A percentile compares a stretch with the other conserved stretches of the same genome.
Evolutionary conservation across 352 stramenopile genomes (phyloP).

Genomic region (Phytophthora sansomeana): DNA sequence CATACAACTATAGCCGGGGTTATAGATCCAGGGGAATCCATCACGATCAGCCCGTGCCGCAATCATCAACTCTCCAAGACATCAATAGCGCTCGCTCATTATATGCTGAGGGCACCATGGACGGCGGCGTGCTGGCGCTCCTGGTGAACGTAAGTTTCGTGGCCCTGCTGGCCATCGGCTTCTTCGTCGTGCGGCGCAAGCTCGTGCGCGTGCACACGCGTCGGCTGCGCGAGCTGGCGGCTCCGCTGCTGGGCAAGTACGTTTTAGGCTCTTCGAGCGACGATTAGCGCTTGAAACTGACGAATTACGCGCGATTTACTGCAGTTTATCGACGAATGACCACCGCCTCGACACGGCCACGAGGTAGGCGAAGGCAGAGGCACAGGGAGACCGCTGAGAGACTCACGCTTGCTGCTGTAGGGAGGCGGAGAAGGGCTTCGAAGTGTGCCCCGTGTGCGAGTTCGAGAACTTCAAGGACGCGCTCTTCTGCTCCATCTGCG

Average conservation of each 20-base stretch:
- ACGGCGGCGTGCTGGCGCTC: conserved; percentile 41
- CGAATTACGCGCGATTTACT: conserved; percentile 10
- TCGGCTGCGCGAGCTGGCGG: conserved; percentile 57
- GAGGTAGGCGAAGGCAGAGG: neutral
- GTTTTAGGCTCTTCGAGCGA: conserved; percentile 1
- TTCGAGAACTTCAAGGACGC: conserved; percentile 73
- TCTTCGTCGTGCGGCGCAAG: conserved; percentile 62
- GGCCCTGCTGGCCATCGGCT: conserved; percentile 48
- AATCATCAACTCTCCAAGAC: conserved; percentile 23
- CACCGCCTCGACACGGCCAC: conserved; percentile 63
- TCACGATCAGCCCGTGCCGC: conserved; percentile 5
- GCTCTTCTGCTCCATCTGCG: conserved; percentile 57
- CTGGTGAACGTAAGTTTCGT: conserved; percentile 55
- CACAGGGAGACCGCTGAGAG: neutral
- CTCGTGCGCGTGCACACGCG: conserved; percentile 49
- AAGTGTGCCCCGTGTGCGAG: conserved; percentile 51
- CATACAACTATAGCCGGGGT: neutral
- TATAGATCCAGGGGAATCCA: neutral
- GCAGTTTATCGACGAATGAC: conserved; percentile 26
- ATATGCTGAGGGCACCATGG: conserved; percentile 34
- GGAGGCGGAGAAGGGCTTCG: conserved; percentile 59
- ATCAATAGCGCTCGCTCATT: conserved; percentile 11
- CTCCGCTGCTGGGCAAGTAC: conserved; percentile 63
- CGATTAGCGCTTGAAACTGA: conserved; percentile 7
- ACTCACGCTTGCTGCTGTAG: neutral